Conservation (phyloP, 495 filamentous ascomycete genomes). For the Rusavskia elegans region DNA sequence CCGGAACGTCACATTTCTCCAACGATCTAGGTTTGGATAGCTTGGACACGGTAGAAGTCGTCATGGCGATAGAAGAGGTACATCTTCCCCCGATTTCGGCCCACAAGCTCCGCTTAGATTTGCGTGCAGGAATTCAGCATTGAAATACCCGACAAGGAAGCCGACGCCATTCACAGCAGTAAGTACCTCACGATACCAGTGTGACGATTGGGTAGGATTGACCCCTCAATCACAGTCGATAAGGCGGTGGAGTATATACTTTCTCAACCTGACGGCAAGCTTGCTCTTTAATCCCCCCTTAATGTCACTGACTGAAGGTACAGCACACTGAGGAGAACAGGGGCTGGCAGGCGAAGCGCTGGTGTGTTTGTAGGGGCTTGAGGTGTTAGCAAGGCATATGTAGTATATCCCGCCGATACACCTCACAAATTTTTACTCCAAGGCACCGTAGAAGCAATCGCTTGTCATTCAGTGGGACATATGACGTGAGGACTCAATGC, state of each 20-base stretch:
- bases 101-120: slow-evolving; percentile 4
- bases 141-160: slow-evolving; percentile 99
- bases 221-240: slow-evolving; percentile 45
- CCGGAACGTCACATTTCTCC: slow-evolving; percentile 66
- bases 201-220: slow-evolving; percentile 5
- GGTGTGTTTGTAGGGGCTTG: background rate
- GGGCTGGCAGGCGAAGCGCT: background rate
- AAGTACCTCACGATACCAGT: slow-evolving; percentile 29
- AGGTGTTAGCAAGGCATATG: background rate
- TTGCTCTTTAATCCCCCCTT: background rate
- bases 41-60: slow-evolving; percentile 95
- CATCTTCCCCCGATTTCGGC: slow-evolving; percentile 7
- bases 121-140: slow-evolving; percentile 86
- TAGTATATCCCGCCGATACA: background rate
- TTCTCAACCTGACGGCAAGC: slow-evolving; percentile 72
- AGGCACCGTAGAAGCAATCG: too few species aligned
- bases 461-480: too few species aligned
- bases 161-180: slow-evolving; percentile 92
- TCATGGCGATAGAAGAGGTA: slow-evolving; percentile 99
- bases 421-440: too few species aligned
- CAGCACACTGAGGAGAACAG: slow-evolving; percentile 7
- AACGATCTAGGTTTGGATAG: slow-evolving; percentile 95
- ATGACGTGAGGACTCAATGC: too few species aligned
- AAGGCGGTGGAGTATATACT: slow-evolving; percentile 93
- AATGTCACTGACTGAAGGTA: background rate